Base-by-base conservation (phyloP, 1,139 yeast species). In the Spathaspora jeffriesii region DNA sequence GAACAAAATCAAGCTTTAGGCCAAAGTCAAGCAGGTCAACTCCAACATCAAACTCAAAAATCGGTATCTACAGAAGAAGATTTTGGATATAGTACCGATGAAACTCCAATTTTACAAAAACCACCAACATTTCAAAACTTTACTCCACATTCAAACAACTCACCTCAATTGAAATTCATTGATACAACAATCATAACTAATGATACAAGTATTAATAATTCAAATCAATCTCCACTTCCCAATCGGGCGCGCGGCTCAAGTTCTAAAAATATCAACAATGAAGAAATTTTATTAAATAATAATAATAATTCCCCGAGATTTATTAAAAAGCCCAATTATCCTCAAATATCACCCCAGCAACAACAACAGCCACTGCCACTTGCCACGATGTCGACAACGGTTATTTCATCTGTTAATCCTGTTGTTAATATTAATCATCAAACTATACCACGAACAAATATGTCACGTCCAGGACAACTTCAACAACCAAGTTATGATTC, bases 121-220 rank as follows among this genome's bases (percentile, higher is more conserved):
- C 64, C 67, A 14, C 66, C 65, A 25, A 59, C 65, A 5, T 62
- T 65, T 42, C 56, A 58, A 40, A 57, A 57, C 36, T 51, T 53
- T 30, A 59, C 56, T 2, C 55, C 51, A 9, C 57, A 53, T 43
- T 44, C 47, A 39, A 40, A 43, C 37, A 49, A 52, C 28, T 53
- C 56, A 5, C 57, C 57, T 13, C 53, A 47, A 28, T 45, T 54
- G 20, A 50, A 48, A 42, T 47, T 54, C 17, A 45, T 54, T 39
- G 50, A 51, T 23, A 47, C 46, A 3, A 44, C 34, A 58, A 48
- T 13, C 3, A 9, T 5, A 18, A 8, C 9, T 17, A 11, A n/a
- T 17, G 13, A 11, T 2, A 5, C 38, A 15, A 10, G 6, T 3
- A 9, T 13, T 13, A 18, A 32, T 34, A 10, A 9, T 34, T 17